These are phyloP conservation scores for Ogataea zsoltii DNA, from an alignment of 805 yeast genomes.

Conservation along the genomic window DNA sequence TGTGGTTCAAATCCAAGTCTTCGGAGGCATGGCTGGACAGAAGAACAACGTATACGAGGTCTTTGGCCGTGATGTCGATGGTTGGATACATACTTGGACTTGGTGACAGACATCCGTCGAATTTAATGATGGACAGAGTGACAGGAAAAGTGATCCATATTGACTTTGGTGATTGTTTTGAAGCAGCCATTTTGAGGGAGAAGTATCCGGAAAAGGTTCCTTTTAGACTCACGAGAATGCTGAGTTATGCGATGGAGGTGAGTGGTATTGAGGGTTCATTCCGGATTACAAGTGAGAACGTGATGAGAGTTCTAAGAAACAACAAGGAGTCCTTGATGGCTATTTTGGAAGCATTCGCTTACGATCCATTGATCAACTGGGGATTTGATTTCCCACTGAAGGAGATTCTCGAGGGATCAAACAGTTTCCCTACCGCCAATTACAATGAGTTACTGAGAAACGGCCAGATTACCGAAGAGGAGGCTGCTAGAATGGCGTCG, in stretches of 20 bases:
- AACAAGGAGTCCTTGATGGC: conserved; percentile 98
- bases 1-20: conserved; percentile 94
- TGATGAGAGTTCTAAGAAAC: conserved; percentile 90
- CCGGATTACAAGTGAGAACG: conserved; percentile 95
- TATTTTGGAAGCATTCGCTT: conserved; percentile 95
- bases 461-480: conserved; percentile 76
- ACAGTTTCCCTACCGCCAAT: conserved; percentile 65
- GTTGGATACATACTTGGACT: conserved; percentile 95
- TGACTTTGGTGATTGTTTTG: conserved; percentile 99
- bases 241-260: conserved; percentile 98
- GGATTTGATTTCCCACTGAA: conserved; percentile 92
- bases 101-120: conserved; percentile 98
- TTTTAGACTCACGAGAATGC: conserved; percentile 93
- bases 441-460: conserved; percentile 69
- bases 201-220: conserved; percentile 99
- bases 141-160: conserved; percentile 97
- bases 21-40: conserved; percentile 98
- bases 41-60: conserved; percentile 92
- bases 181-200: conserved; percentile 94
- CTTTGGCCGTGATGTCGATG: conserved; percentile 98
- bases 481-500: conserved; percentile 67
- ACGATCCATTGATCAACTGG: conserved; percentile 98
- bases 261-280: conserved; percentile 98
- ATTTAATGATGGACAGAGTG: conserved; percentile 88
- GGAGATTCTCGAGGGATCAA: conserved; percentile 72